These are phyloP conservation scores for Agrocybe praecox DNA, from an alignment of 768 basidiomycete genomes.

Conservation along the genomic window DNA sequence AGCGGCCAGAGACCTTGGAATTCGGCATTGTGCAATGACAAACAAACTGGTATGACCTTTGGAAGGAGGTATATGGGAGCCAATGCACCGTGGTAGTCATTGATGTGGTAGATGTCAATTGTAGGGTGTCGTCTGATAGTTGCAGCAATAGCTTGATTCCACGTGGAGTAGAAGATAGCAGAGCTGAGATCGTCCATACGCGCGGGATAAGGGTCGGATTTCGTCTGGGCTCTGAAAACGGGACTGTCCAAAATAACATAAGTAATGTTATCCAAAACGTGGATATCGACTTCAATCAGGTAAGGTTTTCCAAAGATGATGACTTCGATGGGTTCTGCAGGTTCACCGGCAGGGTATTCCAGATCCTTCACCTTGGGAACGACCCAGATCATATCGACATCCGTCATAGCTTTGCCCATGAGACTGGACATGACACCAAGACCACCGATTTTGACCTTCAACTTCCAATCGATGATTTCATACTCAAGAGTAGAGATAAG, in stretches of 20 bases:
- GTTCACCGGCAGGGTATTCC: conserved; percentile 90
- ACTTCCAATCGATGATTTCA: conserved; percentile 96
- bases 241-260: conserved; percentile 93
- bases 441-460: conserved; percentile 98
- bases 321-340: conserved; percentile 92
- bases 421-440: conserved; percentile 97
- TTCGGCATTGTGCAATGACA: conserved; percentile 95
- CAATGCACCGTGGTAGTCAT: conserved; percentile 94
- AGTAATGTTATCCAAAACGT: conserved; percentile 92
- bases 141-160: conserved; percentile 96
- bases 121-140: conserved; percentile 85
- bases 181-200: conserved; percentile 97
- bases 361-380: conserved; percentile 94
- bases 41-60: conserved; percentile 86
- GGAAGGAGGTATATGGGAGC: conserved; percentile 91
- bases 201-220: conserved; percentile 93
- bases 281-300: conserved; percentile 94
- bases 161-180: conserved; percentile 97
- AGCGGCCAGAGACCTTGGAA: conserved; percentile 98
- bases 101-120: conserved; percentile 93
- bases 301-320: conserved; percentile 96
- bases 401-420: conserved; percentile 98
- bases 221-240: conserved; percentile 96
- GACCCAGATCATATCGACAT: conserved; percentile 94
- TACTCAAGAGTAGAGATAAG: conserved; percentile 94